Evolutionary conservation across 2,329 filamentous ascomycete species (phyloP).

Genomic region (Alternaria dauci): DNA sequence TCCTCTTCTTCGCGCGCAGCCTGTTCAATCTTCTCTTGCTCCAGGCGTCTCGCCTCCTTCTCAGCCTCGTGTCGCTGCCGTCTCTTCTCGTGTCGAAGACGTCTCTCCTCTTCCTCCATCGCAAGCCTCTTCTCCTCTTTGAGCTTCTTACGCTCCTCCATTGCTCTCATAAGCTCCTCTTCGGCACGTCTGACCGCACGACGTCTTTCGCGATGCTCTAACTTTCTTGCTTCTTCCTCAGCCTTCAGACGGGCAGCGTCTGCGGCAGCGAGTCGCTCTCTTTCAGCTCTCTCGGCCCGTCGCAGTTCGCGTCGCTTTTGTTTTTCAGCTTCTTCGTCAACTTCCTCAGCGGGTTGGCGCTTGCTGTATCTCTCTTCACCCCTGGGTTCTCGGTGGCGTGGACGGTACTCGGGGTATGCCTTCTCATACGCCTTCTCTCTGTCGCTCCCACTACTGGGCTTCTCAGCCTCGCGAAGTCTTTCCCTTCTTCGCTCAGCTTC

Average conservation of each 20-base stretch:
- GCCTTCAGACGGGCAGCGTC: slow-evolving; percentile 34
- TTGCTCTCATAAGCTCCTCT: slow-evolving; percentile 27
- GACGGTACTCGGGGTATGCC: slow-evolving; percentile 38
- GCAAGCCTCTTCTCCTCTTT: slow-evolving; percentile 32
- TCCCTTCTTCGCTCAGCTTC: slow-evolving; percentile 35
- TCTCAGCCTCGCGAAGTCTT: slow-evolving; percentile 30
- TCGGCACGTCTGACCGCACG: slow-evolving; percentile 36
- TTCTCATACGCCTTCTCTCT: slow-evolving; percentile 37
- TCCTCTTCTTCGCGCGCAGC: slow-evolving; percentile 37
- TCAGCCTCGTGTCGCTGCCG: slow-evolving; percentile 39
- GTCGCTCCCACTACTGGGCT: slow-evolving; percentile 34
- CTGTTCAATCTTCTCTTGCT: slow-evolving; percentile 24
- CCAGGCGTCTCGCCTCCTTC: slow-evolving; percentile 29
- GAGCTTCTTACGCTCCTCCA: slow-evolving; percentile 31
- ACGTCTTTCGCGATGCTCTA: slow-evolving; percentile 41
- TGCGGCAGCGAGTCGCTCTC: slow-evolving; percentile 35
- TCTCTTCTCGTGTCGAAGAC: slow-evolving; percentile 38
- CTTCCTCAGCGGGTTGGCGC: slow-evolving; percentile 35
- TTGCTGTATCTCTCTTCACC: slow-evolving; percentile 42
- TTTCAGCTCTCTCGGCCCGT: slow-evolving; percentile 40
- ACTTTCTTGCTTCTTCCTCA: slow-evolving; percentile 35
- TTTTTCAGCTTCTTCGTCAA: slow-evolving; percentile 39
- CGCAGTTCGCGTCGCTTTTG: slow-evolving; percentile 41
- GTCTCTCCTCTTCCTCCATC: slow-evolving; percentile 41
- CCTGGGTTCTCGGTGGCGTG: slow-evolving; percentile 38